Evolutionary conservation across 2,329 filamentous ascomycete genomes (phyloP).

Genomic region (Ascocoryne sarcoides): DNA sequence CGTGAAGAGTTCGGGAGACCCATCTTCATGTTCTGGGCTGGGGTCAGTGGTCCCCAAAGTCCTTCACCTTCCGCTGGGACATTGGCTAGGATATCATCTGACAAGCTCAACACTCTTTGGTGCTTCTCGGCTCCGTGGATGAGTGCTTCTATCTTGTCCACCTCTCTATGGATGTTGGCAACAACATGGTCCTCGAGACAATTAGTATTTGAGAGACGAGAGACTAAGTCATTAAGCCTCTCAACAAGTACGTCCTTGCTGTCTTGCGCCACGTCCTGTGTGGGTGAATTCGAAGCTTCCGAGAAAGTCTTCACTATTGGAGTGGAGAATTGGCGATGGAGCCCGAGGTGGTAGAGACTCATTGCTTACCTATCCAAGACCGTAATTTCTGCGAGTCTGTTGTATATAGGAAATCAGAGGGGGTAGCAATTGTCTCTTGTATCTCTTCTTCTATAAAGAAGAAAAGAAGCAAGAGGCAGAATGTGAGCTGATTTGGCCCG

Average conservation of each 20-base stretch:
- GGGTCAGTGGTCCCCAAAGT: conserved; percentile 21
- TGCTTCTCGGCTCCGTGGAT: conserved; percentile 6
- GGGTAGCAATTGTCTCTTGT: no score
- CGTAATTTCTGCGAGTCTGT: no score
- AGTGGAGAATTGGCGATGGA: conserved; percentile 22
- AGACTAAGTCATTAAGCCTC: conserved; percentile 29
- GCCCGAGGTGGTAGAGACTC: conserved; percentile 23
- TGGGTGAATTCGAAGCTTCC: conserved; percentile 5
- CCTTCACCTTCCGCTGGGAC: conserved; percentile 10
- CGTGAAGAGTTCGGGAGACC: conserved; percentile 7
- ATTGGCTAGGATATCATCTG: neutral
- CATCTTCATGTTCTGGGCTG: conserved; percentile 15
- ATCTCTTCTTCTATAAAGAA: no score
- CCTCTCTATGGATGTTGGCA: conserved; percentile 28
- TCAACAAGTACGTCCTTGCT: conserved; percentile 28
- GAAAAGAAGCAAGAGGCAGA: no score
- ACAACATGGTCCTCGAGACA: conserved; percentile 24
- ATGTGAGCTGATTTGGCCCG: no score
- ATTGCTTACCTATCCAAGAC: conserved; percentile 13
- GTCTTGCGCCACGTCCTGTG: conserved; percentile 22
- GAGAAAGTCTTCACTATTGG: conserved; percentile 10
- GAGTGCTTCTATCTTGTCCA: conserved; percentile 31
- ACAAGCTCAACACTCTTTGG: neutral
- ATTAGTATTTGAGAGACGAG: conserved; percentile 23
- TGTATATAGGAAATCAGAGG: no score